These are phyloP conservation scores for Fraxinus floribunda DNA, from an alignment of 305 asterid species.

Conservation along the genomic window DNA sequence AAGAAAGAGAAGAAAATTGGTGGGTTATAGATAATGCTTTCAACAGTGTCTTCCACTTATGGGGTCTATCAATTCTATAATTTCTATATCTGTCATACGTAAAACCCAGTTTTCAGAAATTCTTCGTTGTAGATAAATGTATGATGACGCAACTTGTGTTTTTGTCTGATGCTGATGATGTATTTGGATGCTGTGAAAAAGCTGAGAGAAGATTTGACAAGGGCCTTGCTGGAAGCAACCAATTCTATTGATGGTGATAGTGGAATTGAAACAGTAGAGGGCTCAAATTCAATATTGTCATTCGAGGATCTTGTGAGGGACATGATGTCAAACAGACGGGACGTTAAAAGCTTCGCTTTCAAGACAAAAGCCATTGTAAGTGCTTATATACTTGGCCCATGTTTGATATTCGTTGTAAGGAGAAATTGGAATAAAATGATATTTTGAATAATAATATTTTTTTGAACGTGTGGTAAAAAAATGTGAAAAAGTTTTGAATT, in stretches of 20 bases:
- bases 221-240: constrained; percentile 66
- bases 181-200: constrained; percentile 41
- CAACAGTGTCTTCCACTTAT: constrained; percentile 5
- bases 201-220: constrained; percentile 90
- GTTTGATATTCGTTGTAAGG: too few species aligned
- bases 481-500: too few species aligned
- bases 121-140: constrained; percentile 9
- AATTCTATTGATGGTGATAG: constrained; percentile 28
- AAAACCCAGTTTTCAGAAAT: constrained; percentile 8
- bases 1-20: not conserved
- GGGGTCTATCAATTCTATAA: not conserved
- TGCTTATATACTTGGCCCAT: not conserved
- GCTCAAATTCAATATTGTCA: constrained; percentile 42
- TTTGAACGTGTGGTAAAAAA: too few species aligned
- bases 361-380: constrained; percentile 73
- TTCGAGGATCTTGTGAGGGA: constrained; percentile 77
- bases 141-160: not conserved
- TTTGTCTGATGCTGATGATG: constrained; percentile 23
- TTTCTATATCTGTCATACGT: constrained; percentile 4
- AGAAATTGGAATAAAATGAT: too few species aligned
- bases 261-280: constrained; percentile 32
- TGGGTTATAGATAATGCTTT: not conserved
- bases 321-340: constrained; percentile 59
- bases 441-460: too few species aligned
- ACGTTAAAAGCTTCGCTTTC: constrained; percentile 71